Base-by-base conservation (phyloP, 139 green algal species). In the Limnomonas spitsbergensis region DNA sequence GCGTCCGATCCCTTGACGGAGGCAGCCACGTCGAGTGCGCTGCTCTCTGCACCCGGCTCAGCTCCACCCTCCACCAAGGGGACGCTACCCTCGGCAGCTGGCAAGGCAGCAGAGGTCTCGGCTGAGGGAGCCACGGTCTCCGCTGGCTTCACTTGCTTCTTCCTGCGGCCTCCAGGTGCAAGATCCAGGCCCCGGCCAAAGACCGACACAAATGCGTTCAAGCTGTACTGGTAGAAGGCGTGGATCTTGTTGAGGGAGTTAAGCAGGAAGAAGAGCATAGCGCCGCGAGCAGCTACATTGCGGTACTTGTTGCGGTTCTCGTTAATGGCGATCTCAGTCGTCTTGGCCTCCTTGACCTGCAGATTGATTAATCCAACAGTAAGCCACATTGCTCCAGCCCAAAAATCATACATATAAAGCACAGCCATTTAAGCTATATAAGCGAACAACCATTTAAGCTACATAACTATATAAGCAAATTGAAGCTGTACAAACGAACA, bases 231-330 rank as follows among this genome's bases (percentile, higher is more conserved):
- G 87, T 96, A 96, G 87, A 96, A 96, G 27, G 91, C 90, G 76
- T 96, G 92, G 68, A 96, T 91, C 87, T 94, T 94, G 89, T 94
- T 94, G 35, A 96, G 85, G 9, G 85, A 91, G 90, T 95, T 95
- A 71, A 96, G 88, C 42, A 96, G 82, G 91, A 95, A 95, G 88
- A 95, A 95, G 53, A 95, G 89, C 88, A 95, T 91, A 27, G 91
- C 83, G 39, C 91, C 91, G 31, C 91, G 85, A 0, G 87, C 83
- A 1, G 91, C 91, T 26, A 92, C 88, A 35, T 81, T 83, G 72
- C 91, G 84, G 80, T 94, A 96, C 82, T 92, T 92, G 86, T 96
- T 92, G 35, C 92, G 85, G 76, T 89, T 88, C 74, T 92, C 88
- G 80, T 94, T 95, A 83, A 95, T 93, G 1, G 78, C 84, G 36